Evolutionary conservation across 129 eudicot genomes (phyloP).

Genomic region (Logfia minima): DNA sequence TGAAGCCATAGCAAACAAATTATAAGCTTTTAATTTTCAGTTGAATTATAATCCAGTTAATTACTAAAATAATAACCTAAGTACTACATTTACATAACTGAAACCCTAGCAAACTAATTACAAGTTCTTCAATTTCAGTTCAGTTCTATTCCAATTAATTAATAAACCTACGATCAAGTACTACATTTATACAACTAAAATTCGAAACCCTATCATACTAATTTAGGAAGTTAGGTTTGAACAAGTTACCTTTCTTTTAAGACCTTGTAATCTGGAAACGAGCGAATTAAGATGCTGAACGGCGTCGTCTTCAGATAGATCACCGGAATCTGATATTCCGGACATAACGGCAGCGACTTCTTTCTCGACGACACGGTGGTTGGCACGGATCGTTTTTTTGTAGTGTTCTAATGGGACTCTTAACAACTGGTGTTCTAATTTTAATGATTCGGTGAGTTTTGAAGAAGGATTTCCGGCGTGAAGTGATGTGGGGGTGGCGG

Average conservation of each 20-base stretch:
- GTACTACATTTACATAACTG: neutral
- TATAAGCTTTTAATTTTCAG: neutral
- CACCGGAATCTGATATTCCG: constrained; percentile 52
- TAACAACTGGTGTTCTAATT: constrained; percentile 81
- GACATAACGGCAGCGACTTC: constrained; percentile 76
- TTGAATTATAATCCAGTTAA: neutral
- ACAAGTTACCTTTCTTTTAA: constrained; percentile 69
- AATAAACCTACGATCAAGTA: neutral
- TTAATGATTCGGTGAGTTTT: constrained; percentile 67
- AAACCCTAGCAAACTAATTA: constrained; percentile 9
- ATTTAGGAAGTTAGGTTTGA: neutral
- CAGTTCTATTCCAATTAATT: neutral
- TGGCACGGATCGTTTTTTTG: constrained; percentile 93
- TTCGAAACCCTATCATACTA: constrained; percentile 8
- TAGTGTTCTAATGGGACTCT: constrained; percentile 95
- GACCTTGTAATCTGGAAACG: constrained; percentile 89
- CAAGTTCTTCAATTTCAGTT: constrained; percentile 4
- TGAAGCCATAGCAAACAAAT: constrained; percentile 5
- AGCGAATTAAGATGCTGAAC: constrained; percentile 77
- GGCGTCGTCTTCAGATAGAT: constrained; percentile 65
- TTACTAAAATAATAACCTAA: no score
- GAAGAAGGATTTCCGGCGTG: constrained; percentile 39
- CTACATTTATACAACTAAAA: constrained; percentile 7
- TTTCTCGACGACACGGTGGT: constrained; percentile 89
- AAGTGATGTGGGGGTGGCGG: constrained; percentile 20